Conservation (phyloP, 2,329 filamentous ascomycete species). For the Davidsoniella virescens region DNA sequence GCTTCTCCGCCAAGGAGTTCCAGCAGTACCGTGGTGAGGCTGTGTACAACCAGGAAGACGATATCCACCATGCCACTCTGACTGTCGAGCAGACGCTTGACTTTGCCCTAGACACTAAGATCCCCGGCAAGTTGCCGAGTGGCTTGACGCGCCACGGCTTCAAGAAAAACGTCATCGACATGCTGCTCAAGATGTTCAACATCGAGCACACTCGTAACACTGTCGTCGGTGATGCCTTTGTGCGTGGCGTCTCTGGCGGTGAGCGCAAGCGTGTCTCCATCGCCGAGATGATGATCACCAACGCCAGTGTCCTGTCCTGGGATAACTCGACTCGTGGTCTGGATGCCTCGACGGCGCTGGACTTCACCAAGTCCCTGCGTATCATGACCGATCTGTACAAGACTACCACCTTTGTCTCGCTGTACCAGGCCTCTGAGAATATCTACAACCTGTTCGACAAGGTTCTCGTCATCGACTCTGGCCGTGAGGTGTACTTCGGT, state of each 20-base stretch:
- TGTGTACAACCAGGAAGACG: constrained; percentile 75
- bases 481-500: constrained; percentile 62
- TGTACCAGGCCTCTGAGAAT: constrained; percentile 74
- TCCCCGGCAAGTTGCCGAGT: constrained; percentile 61
- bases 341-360: constrained; percentile 50
- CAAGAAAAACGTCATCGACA: constrained; percentile 57
- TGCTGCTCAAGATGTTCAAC: constrained; percentile 81
- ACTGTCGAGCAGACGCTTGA: constrained; percentile 76
- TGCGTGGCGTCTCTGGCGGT: constrained; percentile 65
- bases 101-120: constrained; percentile 74
- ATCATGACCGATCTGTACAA: constrained; percentile 73
- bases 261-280: constrained; percentile 71
- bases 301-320: constrained; percentile 57
- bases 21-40: constrained; percentile 64
- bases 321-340: constrained; percentile 58
- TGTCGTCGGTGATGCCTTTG: constrained; percentile 66
- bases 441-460: constrained; percentile 72
- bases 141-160: constrained; percentile 59
- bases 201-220: constrained; percentile 80
- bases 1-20: constrained; percentile 55
- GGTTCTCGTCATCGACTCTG: constrained; percentile 64
- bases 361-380: constrained; percentile 53
- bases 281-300: constrained; percentile 66
- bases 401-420: constrained; percentile 68
- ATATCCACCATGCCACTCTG: constrained; percentile 69